Evolutionary conservation across 2,329 filamentous ascomycete genomes (phyloP).

Genomic region (Sporothrix pallida): DNA sequence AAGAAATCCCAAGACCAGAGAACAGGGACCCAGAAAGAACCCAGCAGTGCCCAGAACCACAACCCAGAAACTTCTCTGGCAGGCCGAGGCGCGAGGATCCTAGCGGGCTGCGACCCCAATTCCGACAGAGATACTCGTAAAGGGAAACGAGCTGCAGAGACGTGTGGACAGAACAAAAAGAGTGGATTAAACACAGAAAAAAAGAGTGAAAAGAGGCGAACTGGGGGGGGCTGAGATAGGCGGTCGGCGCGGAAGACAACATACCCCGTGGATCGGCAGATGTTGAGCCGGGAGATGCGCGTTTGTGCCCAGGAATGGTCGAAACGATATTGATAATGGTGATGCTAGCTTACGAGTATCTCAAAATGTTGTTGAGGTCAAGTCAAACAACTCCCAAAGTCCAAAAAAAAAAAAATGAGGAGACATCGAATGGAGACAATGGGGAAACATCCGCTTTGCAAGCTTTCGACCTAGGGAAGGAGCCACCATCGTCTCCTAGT

Average conservation of each 20-base stretch:
- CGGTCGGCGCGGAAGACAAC: slow-evolving; percentile 26
- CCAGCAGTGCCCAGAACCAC: neutral
- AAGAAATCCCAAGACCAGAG: slow-evolving; percentile 7
- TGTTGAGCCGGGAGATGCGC: neutral
- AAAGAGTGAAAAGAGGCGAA: neutral
- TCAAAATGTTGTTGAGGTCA: neutral
- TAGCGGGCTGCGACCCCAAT: neutral
- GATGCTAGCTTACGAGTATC: neutral
- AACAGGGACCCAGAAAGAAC: neutral
- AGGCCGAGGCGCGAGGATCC: neutral
- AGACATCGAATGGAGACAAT: neutral
- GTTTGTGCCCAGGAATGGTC: neutral
- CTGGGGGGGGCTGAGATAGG: neutral
- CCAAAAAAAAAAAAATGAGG: neutral
- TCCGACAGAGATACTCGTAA: neutral
- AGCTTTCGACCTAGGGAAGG: neutral
- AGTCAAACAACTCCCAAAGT: neutral
- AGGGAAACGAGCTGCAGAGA: neutral
- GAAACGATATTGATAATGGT: neutral
- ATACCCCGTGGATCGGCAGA: slow-evolving; percentile 15
- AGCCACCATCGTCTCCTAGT: neutral
- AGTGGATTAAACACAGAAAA: neutral
- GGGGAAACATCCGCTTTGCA: neutral
- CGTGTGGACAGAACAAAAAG: neutral
- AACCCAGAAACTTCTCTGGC: too few relatives aligned